Percentiles rank a stretch among this genome's conserved stretches.
Evolutionary conservation across 2,329 filamentous ascomycete genomes (phyloP).

Genomic region (Venturia aucupariae): DNA sequence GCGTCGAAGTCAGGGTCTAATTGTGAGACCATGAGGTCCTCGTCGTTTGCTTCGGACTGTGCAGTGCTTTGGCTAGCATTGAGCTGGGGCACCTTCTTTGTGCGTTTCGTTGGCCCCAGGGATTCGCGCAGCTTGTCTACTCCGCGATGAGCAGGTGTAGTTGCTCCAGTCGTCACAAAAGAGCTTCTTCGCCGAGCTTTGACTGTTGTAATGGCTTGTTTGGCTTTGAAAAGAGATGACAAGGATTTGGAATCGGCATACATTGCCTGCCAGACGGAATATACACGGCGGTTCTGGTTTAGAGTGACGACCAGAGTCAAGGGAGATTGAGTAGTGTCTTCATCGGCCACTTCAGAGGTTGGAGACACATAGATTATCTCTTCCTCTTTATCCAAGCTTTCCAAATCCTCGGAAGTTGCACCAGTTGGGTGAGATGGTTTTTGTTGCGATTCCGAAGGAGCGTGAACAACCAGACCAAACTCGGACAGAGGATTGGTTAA

Average conservation of each 20-base stretch:
- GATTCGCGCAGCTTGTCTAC: slow-evolving; percentile 66
- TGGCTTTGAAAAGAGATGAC: slow-evolving; percentile 18
- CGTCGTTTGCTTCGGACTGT: slow-evolving; percentile 17
- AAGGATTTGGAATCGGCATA: slow-evolving; percentile 62
- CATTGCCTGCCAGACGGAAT: slow-evolving; percentile 75
- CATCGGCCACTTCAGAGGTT: slow-evolving; percentile 44
- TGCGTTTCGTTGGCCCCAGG: slow-evolving; percentile 46
- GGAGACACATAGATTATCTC: slow-evolving; percentile 77
- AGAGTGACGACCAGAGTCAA: slow-evolving; percentile 71
- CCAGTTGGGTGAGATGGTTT: slow-evolving; percentile 15
- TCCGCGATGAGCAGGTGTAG: slow-evolving; percentile 58
- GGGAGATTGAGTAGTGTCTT: slow-evolving; percentile 34
- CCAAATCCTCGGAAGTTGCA: slow-evolving; percentile 19
- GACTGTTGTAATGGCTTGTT: slow-evolving; percentile 27
- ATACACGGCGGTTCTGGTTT: slow-evolving; percentile 65
- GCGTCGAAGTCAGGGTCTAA: slow-evolving; percentile 42
- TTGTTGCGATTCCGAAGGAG: neutral
- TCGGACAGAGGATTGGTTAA: slow-evolving; percentile 80
- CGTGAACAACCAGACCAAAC: slow-evolving; percentile 64
- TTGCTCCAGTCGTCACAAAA: slow-evolving; percentile 62
- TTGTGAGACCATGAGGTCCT: slow-evolving; percentile 39
- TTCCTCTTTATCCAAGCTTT: slow-evolving; percentile 59
- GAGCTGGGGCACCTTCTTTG: slow-evolving; percentile 16
- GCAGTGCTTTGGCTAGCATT: slow-evolving; percentile 11
- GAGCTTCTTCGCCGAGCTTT: slow-evolving; percentile 56